Base-by-base conservation (phyloP, 345 rosid species). In the Anastatica hierochuntica region DNA sequence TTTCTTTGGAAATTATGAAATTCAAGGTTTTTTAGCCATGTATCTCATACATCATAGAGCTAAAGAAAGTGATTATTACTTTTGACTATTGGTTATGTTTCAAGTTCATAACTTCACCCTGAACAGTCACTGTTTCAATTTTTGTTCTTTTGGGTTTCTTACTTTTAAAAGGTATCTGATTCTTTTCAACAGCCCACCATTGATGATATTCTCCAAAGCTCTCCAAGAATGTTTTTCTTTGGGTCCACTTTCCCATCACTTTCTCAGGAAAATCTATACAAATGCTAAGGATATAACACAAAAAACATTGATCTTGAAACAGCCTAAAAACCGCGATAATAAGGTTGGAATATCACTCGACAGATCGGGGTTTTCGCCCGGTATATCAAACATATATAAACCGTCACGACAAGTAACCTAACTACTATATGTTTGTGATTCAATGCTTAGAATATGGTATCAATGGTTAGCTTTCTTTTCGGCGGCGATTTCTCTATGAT, bases 401-500 rank as follows among this genome's bases (percentile, higher is more conserved):
- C 43, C 52, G 41, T 27, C 43, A 43, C 13, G n/a, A 42, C 35
- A 27, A 29, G 14, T n/a, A n/a, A n/a, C n/a, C n/a, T n/a, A 21
- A 35, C 48, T 40, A 27, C 10, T 2, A 27, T 24, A 4, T 21
- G 24, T 5, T 12, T 9, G 13, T 31, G 21, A 19, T 44, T 15
- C 35, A 43, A 44, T 43, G 47, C 43, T 39, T 83, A 87, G 79
- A 76, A 83, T 44, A 87, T 74, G 60, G 98, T 88, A 67, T 90
- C 98, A 13, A 81, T 69, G 11, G 76, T 82, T 33, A 87, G 90
- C 86, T 81, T 90, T 62, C 95, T 68, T 65, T 79, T 90, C 0
- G 88, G 81, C 2, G 89, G 94, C 41, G 79, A 68, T 27, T 83
- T 81, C 67, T 84, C 89, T 10, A 76, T 68, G 31, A 78, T 75